Conservation (phyloP, 2,329 filamentous ascomycete species). For the Ascocoryne sarcoides region DNA sequence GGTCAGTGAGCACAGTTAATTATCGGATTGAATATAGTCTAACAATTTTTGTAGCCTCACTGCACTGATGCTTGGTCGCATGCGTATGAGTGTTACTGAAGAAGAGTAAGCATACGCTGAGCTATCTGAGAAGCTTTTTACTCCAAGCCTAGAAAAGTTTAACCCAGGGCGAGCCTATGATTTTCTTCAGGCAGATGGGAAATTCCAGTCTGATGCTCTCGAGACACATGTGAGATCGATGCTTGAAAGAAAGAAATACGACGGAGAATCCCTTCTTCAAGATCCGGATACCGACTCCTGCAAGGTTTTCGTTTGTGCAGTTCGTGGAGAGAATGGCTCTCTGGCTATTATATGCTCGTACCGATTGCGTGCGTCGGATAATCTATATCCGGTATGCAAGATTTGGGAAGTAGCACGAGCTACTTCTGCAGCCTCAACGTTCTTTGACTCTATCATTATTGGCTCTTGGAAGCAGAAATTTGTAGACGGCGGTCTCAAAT, state of each 20-base stretch:
- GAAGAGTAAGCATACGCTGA: constrained; percentile 1
- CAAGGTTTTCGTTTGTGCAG: neutral
- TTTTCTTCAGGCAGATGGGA: no score
- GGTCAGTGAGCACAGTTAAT: no score
- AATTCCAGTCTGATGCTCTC: constrained; percentile 5
- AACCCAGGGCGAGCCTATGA: no score
- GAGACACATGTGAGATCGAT: neutral
- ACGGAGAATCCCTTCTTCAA: neutral
- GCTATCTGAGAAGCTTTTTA: constrained; percentile 3
- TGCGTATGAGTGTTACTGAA: neutral
- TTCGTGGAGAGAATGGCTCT: neutral
- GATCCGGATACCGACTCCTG: neutral
- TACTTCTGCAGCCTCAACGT: constrained; percentile 22
- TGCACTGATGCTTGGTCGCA: constrained; percentile 1
- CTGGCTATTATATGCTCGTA: neutral
- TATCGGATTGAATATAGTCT: no score
- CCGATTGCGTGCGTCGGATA: neutral
- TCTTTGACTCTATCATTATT: no score
- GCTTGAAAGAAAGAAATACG: neutral
- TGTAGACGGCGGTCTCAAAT: no score
- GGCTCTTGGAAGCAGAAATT: no score
- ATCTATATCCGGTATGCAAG: neutral
- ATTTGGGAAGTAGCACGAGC: constrained; percentile 26
- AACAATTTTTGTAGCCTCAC: neutral
- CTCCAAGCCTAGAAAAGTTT: constrained; percentile 3